Evolutionary conservation across 129 eudicot species (phyloP).

Genomic region (Lactuca sativa): DNA sequence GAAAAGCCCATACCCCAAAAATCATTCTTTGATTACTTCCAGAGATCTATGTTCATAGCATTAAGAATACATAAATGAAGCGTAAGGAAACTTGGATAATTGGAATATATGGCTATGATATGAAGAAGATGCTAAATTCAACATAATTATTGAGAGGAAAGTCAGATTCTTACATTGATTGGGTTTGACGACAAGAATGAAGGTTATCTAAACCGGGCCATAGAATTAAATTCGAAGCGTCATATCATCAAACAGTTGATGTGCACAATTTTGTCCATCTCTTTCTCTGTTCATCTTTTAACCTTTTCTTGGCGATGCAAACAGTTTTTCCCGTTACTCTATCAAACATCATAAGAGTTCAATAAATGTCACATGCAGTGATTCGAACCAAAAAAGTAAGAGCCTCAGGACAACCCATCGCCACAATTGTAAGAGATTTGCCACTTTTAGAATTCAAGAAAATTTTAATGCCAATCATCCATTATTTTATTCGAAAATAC

Average conservation of each 20-base stretch:
- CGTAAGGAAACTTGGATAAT: background rate
- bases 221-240: constrained; percentile 18
- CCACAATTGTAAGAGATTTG: constrained; percentile 15
- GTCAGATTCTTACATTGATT: constrained; percentile 24
- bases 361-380: background rate
- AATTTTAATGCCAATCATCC: constrained; percentile 15
- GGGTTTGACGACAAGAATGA: constrained; percentile 24
- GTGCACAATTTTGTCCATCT: constrained; percentile 13
- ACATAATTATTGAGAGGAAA: background rate
- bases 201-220: background rate
- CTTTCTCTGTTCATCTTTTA: constrained; percentile 9
- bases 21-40: background rate
- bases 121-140: background rate
- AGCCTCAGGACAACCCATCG: constrained; percentile 1
- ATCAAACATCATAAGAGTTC: constrained; percentile 1
- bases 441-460: background rate
- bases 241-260: constrained; percentile 29
- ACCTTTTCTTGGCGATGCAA: constrained; percentile 13
- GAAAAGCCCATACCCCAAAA: background rate
- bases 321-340: constrained; percentile 18
- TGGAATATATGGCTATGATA: background rate
- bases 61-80: constrained; percentile 6
- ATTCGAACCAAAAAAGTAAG: constrained; percentile 22
- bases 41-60: background rate
- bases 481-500: background rate